phyloP scores from a whole-genome alignment of 495 filamentous ascomycete genomes.

The Tuber microsphaerosporum region DNA sequence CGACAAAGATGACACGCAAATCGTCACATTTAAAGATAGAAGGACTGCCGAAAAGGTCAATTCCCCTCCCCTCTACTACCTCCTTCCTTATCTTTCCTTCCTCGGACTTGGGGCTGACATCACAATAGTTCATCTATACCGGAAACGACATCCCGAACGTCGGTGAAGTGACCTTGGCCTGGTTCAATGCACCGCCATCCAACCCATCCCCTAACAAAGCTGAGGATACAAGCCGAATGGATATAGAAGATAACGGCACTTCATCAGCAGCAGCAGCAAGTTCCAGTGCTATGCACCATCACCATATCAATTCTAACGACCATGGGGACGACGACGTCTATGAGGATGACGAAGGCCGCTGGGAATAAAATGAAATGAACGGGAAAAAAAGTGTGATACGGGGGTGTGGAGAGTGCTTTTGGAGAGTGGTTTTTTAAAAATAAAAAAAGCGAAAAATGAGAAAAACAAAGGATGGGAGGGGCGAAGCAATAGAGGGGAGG shows the following conservation, averaged over 20 bases:
- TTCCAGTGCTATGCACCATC: not conserved
- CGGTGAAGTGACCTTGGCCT: conserved; percentile 67
- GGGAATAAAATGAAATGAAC: not conserved
- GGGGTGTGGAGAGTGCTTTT: not conserved
- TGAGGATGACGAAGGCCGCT: not conserved
- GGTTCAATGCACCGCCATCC: conserved; percentile 45
- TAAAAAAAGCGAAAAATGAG: not conserved
- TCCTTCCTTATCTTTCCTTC: not conserved
- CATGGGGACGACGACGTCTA: conserved; percentile 12
- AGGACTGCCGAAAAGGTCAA: conserved; percentile 69
- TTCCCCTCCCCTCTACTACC: conserved; percentile 12
- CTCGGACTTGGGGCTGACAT: conserved; percentile 49
- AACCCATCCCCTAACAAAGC: not conserved
- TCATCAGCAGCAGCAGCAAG: not conserved
- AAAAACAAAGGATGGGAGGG: not conserved
- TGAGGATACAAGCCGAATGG: not conserved
- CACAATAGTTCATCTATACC: conserved; percentile 49
- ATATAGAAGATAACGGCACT: not conserved
- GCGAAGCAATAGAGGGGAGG: not conserved
- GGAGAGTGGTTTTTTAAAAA: too few species aligned
- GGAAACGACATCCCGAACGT: conserved; percentile 63
- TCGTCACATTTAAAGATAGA: conserved; percentile 81
- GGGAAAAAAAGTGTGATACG: not conserved
- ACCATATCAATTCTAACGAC: conserved; percentile 8
- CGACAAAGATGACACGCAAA: conserved; percentile 50